These are phyloP conservation scores for Pyracantha coccinea DNA, from an alignment of 331 rosid genomes.

Conservation along the genomic window DNA sequence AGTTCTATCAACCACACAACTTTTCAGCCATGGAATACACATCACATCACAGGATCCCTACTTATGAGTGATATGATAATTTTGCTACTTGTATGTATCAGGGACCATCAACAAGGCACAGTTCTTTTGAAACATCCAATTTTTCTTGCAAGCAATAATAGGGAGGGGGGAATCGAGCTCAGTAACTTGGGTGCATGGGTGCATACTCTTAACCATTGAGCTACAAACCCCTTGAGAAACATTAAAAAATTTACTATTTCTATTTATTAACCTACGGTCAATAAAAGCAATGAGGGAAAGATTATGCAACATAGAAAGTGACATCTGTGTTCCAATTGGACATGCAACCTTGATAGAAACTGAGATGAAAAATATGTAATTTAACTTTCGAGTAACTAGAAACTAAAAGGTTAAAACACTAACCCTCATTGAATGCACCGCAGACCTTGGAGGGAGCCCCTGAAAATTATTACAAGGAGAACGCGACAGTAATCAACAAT, in stretches of 20 bases:
- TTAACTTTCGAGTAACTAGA: neutral
- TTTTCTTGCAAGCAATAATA: neutral
- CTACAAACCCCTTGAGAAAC: neutral
- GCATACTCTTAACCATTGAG: neutral
- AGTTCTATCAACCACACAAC: neutral
- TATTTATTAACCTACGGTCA: neutral
- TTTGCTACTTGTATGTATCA: neutral
- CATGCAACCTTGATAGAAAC: neutral
- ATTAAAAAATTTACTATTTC: neutral
- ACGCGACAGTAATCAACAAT: neutral
- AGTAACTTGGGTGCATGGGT: neutral
- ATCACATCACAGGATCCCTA: neutral
- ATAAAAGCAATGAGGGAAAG: neutral
- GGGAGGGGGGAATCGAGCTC: neutral
- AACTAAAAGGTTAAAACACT: conserved; percentile 5
- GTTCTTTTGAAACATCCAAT: neutral
- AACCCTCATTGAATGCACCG: conserved; percentile 99
- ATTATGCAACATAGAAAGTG: neutral
- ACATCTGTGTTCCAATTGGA: neutral
- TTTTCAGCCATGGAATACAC: neutral
- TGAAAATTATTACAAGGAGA: conserved; percentile 34
- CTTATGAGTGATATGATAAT: neutral
- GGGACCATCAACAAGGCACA: neutral
- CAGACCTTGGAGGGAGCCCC: conserved; percentile 98
- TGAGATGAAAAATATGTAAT: neutral